Percentiles rank a stretch among this genome's conserved stretches.
These are phyloP conservation scores for Claviceps purpurea DNA, from an alignment of 2,329 filamentous ascomycete genomes.

Conservation along the genomic window DNA sequence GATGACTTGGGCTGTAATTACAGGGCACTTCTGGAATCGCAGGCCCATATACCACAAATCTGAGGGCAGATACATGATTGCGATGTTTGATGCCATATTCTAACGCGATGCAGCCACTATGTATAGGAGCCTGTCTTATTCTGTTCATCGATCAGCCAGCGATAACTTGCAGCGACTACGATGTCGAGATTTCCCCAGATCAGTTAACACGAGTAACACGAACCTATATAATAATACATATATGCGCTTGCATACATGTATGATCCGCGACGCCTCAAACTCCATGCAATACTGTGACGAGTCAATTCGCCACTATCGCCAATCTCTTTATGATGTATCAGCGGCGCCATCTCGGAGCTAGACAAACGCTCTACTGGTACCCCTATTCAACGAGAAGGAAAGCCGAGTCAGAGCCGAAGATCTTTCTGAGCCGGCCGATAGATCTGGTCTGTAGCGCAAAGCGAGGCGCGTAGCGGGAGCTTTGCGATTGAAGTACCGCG, in stretches of 20 bases:
- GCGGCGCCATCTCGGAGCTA: slow-evolving; percentile 12
- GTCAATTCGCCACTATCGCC: slow-evolving; percentile 8
- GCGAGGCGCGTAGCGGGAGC: too few species aligned
- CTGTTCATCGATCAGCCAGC: slow-evolving; percentile 4
- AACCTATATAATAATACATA: neutral
- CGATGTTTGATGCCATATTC: slow-evolving; percentile 12
- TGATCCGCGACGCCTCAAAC: slow-evolving; percentile 12
- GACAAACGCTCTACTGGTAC: neutral
- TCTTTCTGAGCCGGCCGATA: too few species aligned
- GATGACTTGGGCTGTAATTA: slow-evolving; percentile 6
- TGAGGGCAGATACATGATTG: slow-evolving; percentile 9
- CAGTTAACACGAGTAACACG: neutral
- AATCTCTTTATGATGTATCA: slow-evolving; percentile 9
- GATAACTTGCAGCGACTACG: neutral
- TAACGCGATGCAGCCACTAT: slow-evolving; percentile 11
- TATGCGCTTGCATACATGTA: neutral
- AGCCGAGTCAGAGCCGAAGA: too few species aligned
- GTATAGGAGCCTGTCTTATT: slow-evolving; percentile 11
- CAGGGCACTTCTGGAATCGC: slow-evolving; percentile 7
- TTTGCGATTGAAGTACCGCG: too few species aligned
- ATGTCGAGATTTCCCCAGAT: neutral
- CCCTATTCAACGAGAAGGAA: too few species aligned
- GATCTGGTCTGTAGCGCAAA: too few species aligned
- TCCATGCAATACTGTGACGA: slow-evolving; percentile 13
- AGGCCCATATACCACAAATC: slow-evolving; percentile 12